Percentiles rank a stretch among this genome's conserved stretches.
phyloP scores from a whole-genome alignment of 305 asterid species.

The Stenogyne calaminthoides region DNA sequence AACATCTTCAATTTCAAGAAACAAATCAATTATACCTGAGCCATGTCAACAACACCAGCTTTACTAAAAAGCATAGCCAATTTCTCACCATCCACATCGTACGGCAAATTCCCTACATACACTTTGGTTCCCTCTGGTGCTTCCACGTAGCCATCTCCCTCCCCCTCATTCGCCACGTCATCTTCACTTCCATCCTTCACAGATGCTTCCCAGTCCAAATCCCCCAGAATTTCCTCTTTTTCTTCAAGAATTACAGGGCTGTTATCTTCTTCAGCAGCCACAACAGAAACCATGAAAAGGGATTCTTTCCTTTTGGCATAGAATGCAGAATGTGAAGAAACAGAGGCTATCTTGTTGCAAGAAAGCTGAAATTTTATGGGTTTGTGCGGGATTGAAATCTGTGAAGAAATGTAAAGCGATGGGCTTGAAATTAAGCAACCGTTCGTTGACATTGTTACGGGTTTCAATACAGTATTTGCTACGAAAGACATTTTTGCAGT shows the following conservation, averaged over 20 bases:
- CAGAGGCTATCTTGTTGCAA: constrained; percentile 30
- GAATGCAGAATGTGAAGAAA: constrained; percentile 25
- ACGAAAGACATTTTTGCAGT: constrained; percentile 34
- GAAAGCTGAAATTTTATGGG: constrained; percentile 33
- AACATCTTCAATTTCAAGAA: constrained; percentile 5
- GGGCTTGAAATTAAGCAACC: constrained; percentile 43
- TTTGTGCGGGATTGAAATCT: constrained; percentile 31
- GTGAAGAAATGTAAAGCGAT: constrained; percentile 38
- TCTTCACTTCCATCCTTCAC: constrained; percentile 27
- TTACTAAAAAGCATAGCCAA: constrained; percentile 69
- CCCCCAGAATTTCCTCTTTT: constrained; percentile 42
- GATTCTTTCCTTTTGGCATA: constrained; percentile 27
- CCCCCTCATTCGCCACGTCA: constrained; percentile 16
- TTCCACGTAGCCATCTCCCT: constrained; percentile 41
- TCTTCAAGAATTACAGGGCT: constrained; percentile 51
- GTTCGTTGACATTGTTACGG: constrained; percentile 42
- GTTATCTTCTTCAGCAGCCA: constrained; percentile 55
- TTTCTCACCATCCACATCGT: constrained; percentile 64
- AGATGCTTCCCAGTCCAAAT: constrained; percentile 37
- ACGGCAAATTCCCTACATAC: constrained; percentile 89
- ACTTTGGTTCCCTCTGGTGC: constrained; percentile 85
- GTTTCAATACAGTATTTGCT: constrained; percentile 32
- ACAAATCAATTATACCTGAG: constrained; percentile 47
- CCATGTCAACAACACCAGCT: constrained; percentile 84
- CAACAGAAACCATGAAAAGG: constrained; percentile 42